These are phyloP conservation scores for Benincasa hispida DNA, from an alignment of 306 rosid species.

Conservation along the genomic window DNA sequence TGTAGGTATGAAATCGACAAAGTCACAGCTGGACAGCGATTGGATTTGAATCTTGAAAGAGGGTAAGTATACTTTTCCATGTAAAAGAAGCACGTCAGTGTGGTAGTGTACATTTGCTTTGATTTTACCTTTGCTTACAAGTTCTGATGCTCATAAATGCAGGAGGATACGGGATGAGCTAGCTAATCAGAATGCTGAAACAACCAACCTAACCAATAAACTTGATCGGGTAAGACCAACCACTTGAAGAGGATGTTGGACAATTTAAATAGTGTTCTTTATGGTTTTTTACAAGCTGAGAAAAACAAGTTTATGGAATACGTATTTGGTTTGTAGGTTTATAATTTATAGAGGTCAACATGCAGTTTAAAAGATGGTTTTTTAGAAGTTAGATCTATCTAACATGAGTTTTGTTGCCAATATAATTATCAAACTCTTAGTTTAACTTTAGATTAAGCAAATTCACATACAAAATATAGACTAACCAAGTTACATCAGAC, in stretches of 20 bases:
- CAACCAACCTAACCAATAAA: slow-evolving; percentile 73
- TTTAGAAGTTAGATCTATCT: too few species aligned
- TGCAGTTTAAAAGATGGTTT: too few species aligned
- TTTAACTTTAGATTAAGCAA: background rate
- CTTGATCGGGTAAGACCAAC: slow-evolving; percentile 64
- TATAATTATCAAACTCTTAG: background rate
- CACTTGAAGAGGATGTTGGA: background rate
- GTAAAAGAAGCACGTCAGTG: background rate
- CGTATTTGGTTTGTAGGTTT: background rate
- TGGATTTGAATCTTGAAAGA: slow-evolving; percentile 93
- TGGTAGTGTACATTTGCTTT: slow-evolving; percentile 2
- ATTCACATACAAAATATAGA: background rate
- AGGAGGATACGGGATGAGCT: slow-evolving; percentile 93
- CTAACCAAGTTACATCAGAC: background rate
- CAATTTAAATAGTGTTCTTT: background rate
- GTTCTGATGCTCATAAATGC: slow-evolving; percentile 13
- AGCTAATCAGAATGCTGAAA: slow-evolving; percentile 75
- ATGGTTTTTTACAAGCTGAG: background rate
- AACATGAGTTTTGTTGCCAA: too few species aligned
- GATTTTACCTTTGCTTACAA: background rate
- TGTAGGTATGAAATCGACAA: slow-evolving; percentile 86
- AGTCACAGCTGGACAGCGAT: slow-evolving; percentile 87
- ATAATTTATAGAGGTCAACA: too few species aligned
- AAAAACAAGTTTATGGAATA: background rate
- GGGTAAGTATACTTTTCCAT: slow-evolving; percentile 35